Conservation (phyloP, 192 early-diverging fungal species). For the Coemansia furcata region DNA sequence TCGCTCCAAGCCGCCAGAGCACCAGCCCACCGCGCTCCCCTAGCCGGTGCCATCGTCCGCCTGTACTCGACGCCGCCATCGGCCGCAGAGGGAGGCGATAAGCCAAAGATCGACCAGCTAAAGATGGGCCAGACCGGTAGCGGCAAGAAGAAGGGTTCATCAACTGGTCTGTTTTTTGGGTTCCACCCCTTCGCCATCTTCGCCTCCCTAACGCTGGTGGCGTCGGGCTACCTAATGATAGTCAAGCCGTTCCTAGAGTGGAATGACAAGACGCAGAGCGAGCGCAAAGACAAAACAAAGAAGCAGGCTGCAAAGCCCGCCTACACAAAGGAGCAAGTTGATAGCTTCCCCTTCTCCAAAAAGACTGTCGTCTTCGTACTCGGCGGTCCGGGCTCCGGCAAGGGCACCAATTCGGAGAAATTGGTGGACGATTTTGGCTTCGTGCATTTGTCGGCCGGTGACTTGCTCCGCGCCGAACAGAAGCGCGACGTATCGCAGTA, state of each 20-base stretch:
- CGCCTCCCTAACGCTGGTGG: constrained; percentile 18
- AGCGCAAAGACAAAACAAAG: constrained; percentile 1
- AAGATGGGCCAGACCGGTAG: constrained; percentile 36
- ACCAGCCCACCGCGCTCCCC: not conserved
- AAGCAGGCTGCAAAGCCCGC: not conserved
- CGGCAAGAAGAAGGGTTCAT: not conserved
- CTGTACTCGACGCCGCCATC: constrained; percentile 3
- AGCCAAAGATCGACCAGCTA: constrained; percentile 16
- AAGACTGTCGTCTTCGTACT: constrained; percentile 88
- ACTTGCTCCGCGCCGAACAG: constrained; percentile 91
- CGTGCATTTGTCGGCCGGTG: constrained; percentile 95
- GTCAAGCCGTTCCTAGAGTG: constrained; percentile 42
- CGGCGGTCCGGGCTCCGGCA: constrained; percentile 87
- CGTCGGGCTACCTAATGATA: constrained; percentile 23
- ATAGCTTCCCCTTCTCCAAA: constrained; percentile 48
- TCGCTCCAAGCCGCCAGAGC: constrained; percentile 2
- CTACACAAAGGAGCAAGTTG: constrained; percentile 24
- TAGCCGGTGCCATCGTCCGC: not conserved
- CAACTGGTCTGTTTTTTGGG: constrained; percentile 16
- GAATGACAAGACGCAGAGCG: constrained; percentile 14
- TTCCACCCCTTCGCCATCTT: constrained; percentile 35
- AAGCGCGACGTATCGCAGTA: constrained; percentile 76
- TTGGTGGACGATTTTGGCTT: constrained; percentile 89
- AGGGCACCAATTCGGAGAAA: constrained; percentile 93
- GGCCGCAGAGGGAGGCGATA: not conserved